These are phyloP conservation scores for Bacidia rubella DNA, from an alignment of 495 filamentous ascomycete genomes.

Conservation along the genomic window DNA sequence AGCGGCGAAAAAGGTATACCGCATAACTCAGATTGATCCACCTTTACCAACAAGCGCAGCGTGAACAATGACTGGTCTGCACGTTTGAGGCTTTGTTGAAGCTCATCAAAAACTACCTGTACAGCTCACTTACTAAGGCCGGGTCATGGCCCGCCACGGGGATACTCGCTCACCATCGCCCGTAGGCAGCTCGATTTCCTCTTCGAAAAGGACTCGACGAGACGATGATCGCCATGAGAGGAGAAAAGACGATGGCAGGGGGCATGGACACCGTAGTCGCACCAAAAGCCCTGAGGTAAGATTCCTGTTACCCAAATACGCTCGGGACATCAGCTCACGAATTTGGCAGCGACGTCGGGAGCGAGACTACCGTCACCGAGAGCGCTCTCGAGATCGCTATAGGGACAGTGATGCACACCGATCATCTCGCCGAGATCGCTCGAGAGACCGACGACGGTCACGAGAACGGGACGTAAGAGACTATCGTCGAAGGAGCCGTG, in stretches of 20 bases:
- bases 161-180: constrained; percentile 92
- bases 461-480: constrained; percentile 49
- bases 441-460: constrained; percentile 49
- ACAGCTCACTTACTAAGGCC: constrained; percentile 52
- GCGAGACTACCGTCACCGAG: constrained; percentile 51
- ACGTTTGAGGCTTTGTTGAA: not conserved
- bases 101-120: constrained; percentile 29
- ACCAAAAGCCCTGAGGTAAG: constrained; percentile 52
- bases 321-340: constrained; percentile 18
- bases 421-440: constrained; percentile 44
- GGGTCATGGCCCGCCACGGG: constrained; percentile 79
- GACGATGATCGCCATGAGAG: constrained; percentile 64
- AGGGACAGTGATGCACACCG: constrained; percentile 59
- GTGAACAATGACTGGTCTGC: not conserved
- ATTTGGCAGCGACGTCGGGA: constrained; percentile 44
- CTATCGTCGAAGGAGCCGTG: constrained; percentile 51
- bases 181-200: constrained; percentile 76
- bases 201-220: constrained; percentile 56
- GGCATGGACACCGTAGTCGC: constrained; percentile 44
- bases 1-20: not conserved
- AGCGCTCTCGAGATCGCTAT: constrained; percentile 57
- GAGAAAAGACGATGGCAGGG: constrained; percentile 47
- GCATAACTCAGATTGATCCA: not conserved
- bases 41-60: constrained; percentile 6
- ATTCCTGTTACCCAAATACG: not conserved